These are phyloP conservation scores for Tolypocladium nubicola DNA, from an alignment of 2,329 filamentous ascomycete genomes.

Conservation along the genomic window DNA sequence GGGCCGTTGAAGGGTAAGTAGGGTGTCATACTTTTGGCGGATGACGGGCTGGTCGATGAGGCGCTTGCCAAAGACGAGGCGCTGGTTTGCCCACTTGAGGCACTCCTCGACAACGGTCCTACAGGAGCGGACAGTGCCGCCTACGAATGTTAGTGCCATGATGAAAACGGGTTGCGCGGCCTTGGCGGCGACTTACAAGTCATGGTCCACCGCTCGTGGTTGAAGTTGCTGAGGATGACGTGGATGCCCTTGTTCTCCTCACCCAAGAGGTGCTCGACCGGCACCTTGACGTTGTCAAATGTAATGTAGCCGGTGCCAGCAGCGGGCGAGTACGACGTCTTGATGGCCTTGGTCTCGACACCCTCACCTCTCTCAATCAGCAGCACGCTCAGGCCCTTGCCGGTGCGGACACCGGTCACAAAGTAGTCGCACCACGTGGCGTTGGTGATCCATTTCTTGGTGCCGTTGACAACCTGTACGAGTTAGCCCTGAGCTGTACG, in stretches of 20 bases:
- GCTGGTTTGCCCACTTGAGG: constrained; percentile 81
- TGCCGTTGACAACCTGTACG: constrained; percentile 49
- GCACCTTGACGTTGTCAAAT: constrained; percentile 80
- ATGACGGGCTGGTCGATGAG: constrained; percentile 78
- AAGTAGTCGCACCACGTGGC: constrained; percentile 77
- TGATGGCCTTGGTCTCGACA: constrained; percentile 67
- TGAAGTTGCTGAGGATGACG: constrained; percentile 80
- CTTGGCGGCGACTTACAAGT: constrained; percentile 37
- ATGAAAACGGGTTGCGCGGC: background rate
- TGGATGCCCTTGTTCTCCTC: constrained; percentile 79
- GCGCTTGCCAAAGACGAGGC: constrained; percentile 72
- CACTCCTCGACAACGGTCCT: constrained; percentile 71
- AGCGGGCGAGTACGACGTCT: constrained; percentile 69
- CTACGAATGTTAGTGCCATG: constrained; percentile 13
- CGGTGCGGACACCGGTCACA: constrained; percentile 67
- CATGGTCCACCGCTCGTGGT: constrained; percentile 78
- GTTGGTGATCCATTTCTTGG: constrained; percentile 83
- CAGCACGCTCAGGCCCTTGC: constrained; percentile 68
- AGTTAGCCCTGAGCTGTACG: background rate
- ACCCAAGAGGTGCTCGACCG: constrained; percentile 66
- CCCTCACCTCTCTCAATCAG: constrained; percentile 65
- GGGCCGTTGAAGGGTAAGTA: background rate
- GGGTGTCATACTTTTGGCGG: constrained; percentile 53
- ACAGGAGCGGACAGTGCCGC: constrained; percentile 51
- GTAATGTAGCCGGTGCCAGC: constrained; percentile 73